Base-by-base conservation (phyloP, 164 flowering plant genomes). In the Stephania yunnanensis region DNA sequence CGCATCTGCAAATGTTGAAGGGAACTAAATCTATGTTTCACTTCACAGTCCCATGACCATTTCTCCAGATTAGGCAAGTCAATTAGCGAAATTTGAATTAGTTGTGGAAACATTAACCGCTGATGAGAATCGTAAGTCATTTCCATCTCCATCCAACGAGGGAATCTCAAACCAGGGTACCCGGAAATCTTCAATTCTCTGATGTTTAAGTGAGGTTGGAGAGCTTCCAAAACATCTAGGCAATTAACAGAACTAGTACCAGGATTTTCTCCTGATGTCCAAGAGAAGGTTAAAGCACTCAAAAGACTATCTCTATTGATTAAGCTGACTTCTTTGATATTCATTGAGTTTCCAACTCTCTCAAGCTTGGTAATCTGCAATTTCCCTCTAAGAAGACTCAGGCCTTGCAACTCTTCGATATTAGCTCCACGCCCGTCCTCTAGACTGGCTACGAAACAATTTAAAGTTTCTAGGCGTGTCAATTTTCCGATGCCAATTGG, bases 401-500 rank as follows among this genome's bases (percentile, higher is more conserved):
- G 22, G 25, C 52, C 52, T 12, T 44, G 50, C 52, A 69, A 69
- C 71, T 69, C 71, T 6, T 69, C 8, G 1, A 69, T 44, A 12
- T 19, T 19, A 11, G 19, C 17, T 7, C 25, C 29, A 45, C 8
- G 46, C 19, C 48, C 71, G 42, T 15, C 20, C 46, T 70, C 30
- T 70, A 29, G 10, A 7, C 50, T 29, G 0, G 46, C 53, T 19
- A 70, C 22, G 25, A 70, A 70, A 20, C 29, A 42, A 20, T 48
- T 20, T 1, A 70, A 44, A 1, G 53, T 45, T 45, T 44, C 53
- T 52, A 70, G 71, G 53, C 53, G 9, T 19, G 53, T 46, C 20
- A 70, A 45, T 22, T 70, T 15, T 46, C 71, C 71, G 7, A 70
- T 70, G 29, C 71, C 71, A 2, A 3, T 15, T 70, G 71, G 71